Percentiles rank a stretch among this genome's conserved stretches.
These are phyloP conservation scores for Heritiera fomes DNA, from an alignment of 345 rosid genomes.

Conservation along the genomic window DNA sequence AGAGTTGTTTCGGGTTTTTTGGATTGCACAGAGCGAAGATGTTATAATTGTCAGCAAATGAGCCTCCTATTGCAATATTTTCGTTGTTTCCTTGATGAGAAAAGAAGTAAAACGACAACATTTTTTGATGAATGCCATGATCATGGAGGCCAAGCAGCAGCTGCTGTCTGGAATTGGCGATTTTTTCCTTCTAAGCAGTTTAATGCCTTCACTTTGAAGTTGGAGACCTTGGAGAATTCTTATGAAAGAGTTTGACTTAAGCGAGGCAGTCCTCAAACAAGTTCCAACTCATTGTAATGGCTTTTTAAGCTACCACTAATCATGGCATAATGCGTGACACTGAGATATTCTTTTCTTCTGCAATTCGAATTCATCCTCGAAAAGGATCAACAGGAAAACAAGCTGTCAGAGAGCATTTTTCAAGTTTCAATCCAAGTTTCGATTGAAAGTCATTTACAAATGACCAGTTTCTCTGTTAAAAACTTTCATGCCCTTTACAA, in stretches of 20 bases:
- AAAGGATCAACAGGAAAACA: neutral
- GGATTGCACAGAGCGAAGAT: neutral
- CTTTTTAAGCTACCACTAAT: neutral
- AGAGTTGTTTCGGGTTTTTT: neutral
- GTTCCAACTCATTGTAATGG: neutral
- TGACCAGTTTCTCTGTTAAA: neutral
- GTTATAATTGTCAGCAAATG: neutral
- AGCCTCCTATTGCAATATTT: neutral
- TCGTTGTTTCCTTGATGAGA: neutral
- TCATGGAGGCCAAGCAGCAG: neutral
- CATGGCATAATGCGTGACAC: neutral
- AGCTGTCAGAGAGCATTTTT: neutral
- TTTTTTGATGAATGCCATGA: neutral
- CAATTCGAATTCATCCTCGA: neutral
- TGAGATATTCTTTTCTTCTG: too few relatives aligned
- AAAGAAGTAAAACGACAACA: neutral
- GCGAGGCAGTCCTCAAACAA: neutral
- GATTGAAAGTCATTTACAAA: neutral
- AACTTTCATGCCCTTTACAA: neutral
- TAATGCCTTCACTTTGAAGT: neutral
- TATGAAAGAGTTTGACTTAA: neutral
- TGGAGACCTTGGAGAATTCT: neutral
- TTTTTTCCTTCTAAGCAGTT: neutral
- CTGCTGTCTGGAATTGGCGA: neutral
- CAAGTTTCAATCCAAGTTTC: neutral